A percentile compares a stretch with the other conserved stretches of the same genome.
Evolutionary conservation across 352 stramenopile genomes (phyloP).

Genomic region (Lagenidium giganteum): DNA sequence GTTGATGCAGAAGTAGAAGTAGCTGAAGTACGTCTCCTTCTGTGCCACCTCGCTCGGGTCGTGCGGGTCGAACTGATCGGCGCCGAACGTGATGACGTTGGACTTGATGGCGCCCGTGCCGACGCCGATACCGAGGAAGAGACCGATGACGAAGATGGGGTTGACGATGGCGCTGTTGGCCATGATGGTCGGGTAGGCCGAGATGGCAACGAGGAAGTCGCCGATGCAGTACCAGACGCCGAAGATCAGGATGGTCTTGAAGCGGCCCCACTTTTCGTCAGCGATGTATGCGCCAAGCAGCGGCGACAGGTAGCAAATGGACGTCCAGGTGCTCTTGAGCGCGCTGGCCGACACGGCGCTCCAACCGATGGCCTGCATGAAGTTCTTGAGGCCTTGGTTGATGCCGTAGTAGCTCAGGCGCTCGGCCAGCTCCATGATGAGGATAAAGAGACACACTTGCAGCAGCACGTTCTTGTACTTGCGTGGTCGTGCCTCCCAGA

Average conservation of each 20-base stretch:
- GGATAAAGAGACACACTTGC: conserved; percentile 22
- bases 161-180: conserved; percentile 7
- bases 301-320: conserved; percentile 19
- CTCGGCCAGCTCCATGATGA: conserved; percentile 22
- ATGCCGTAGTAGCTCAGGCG: conserved; percentile 23
- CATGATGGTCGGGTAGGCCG: conserved; percentile 18
- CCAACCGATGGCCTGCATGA: conserved; percentile 23
- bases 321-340: conserved; percentile 26
- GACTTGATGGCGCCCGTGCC: conserved; percentile 20
- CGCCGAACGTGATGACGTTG: conserved; percentile 21
- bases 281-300: conserved; percentile 23
- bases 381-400: conserved; percentile 27
- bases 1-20: conserved; percentile 57
- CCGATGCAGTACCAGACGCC: conserved; percentile 18
- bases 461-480: conserved; percentile 17
- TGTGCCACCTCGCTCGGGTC: conserved; percentile 8
- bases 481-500: conserved; percentile 8
- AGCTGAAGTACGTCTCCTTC: conserved; percentile 36
- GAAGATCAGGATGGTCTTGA: conserved; percentile 22
- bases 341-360: conserved; percentile 20
- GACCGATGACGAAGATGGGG: conserved; percentile 17
- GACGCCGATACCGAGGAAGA: conserved; percentile 22
- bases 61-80: conserved; percentile 24
- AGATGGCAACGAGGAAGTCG: conserved; percentile 9
- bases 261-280: conserved; percentile 22